phyloP scores from a whole-genome alignment of 1,284 basidiomycete genomes.

The Vanrija sp. region DNA sequence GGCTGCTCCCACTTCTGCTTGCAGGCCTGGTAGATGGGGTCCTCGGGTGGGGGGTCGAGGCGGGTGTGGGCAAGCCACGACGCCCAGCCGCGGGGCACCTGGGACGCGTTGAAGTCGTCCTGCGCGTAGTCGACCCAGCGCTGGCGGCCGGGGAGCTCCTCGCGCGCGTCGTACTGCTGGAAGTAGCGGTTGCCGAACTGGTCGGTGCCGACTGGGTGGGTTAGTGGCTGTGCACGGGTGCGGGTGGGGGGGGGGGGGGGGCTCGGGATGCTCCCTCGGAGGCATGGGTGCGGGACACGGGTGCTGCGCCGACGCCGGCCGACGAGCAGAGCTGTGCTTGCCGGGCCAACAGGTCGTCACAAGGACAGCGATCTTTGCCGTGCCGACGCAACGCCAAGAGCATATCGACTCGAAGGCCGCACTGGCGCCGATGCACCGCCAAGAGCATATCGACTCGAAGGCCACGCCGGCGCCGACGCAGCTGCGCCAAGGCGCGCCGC shows the following conservation, averaged over 20 bases:
- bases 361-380: no score
- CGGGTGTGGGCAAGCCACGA: constrained; percentile 91
- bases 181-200: constrained; percentile 90
- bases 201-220: constrained; percentile 66
- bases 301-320: no score
- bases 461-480: no score
- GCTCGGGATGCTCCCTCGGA: no score
- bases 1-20: constrained; percentile 69
- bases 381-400: no score
- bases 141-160: constrained; percentile 85
- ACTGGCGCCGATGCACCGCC: no score
- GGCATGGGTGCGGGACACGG: no score
- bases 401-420: no score
- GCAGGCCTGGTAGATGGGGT: constrained; percentile 63
- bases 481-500: no score
- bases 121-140: constrained; percentile 90
- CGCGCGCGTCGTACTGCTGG: constrained; percentile 77
- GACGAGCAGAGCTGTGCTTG: no score
- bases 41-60: constrained; percentile 69
- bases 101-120: constrained; percentile 81
- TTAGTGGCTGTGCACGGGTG: background rate
- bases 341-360: no score
- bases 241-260: background rate
- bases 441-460: no score
- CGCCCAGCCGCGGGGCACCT: constrained; percentile 92